Conservation (phyloP, 352 stramenopile genomes). For the Phytopythium helicoides region DNA sequence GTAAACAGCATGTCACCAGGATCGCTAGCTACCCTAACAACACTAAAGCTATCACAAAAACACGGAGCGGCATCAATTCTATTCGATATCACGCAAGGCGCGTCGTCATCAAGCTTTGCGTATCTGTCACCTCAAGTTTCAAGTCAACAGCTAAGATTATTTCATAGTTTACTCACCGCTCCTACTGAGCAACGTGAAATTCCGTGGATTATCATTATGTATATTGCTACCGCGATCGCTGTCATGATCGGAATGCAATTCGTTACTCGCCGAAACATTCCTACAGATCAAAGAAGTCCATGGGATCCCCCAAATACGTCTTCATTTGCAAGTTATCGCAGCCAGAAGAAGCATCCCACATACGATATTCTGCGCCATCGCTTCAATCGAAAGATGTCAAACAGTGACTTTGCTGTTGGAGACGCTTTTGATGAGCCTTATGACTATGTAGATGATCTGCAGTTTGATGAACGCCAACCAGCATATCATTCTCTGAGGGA, state of each 20-base stretch:
- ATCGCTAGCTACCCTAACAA: too few species aligned
- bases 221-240: conserved; percentile 12
- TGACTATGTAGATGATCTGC: conserved; percentile 4
- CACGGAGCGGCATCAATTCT: not conserved
- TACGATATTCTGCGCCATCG: too few species aligned
- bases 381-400: conserved; percentile 1
- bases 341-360: too few species aligned
- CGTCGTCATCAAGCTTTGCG: conserved; percentile 17
- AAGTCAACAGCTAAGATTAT: conserved; percentile 8
- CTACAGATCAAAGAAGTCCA: conserved; percentile 12
- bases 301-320: conserved; percentile 9
- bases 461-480: conserved; percentile 12
- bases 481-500: conserved; percentile 35
- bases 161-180: conserved; percentile 30
- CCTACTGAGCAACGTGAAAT: conserved; percentile 13
- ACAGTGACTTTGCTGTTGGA: conserved; percentile 3
- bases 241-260: conserved; percentile 29
- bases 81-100: conserved; percentile 30
- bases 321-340: too few species aligned
- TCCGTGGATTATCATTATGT: conserved; percentile 24
- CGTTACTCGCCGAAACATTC: conserved; percentile 18
- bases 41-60: not conserved
- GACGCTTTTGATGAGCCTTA: conserved; percentile 6
- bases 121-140: not conserved
- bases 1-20: not conserved